phyloP scores from a whole-genome alignment of 805 yeast genomes.

The Pichia phayaonensis region DNA sequence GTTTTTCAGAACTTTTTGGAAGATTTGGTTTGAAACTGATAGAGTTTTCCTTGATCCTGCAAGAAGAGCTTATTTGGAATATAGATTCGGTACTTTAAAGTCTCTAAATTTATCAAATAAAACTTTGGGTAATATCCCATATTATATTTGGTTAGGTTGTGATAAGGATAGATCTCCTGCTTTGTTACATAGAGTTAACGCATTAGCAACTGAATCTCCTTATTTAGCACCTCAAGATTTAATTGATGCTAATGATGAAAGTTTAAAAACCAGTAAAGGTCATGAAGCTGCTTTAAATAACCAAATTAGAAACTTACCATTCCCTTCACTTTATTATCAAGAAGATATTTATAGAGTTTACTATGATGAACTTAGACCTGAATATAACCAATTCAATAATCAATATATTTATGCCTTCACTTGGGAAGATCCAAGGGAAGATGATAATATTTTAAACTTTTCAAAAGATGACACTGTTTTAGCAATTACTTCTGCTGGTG shows the following conservation, averaged over 20 bases:
- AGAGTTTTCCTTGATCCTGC: slow-evolving; percentile 71
- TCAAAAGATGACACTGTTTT: slow-evolving; percentile 60
- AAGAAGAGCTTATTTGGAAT: slow-evolving; percentile 76
- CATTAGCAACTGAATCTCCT: slow-evolving; percentile 76
- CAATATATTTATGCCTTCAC: slow-evolving; percentile 84
- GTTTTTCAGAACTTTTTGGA: slow-evolving; percentile 75
- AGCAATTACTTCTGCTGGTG: slow-evolving; percentile 85
- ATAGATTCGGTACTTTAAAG: slow-evolving; percentile 74
- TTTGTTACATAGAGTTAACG: slow-evolving; percentile 48
- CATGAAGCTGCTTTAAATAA: slow-evolving; percentile 68
- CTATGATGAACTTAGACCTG: slow-evolving; percentile 63
- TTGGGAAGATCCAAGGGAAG: slow-evolving; percentile 88
- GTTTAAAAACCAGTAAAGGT: slow-evolving; percentile 51
- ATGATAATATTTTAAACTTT: slow-evolving; percentile 56
- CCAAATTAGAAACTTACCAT: slow-evolving; percentile 59
- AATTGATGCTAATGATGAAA: slow-evolving; percentile 16
- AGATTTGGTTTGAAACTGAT: slow-evolving; percentile 83
- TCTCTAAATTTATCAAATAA: slow-evolving; percentile 61
- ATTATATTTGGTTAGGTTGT: slow-evolving; percentile 77
- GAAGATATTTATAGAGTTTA: slow-evolving; percentile 71
- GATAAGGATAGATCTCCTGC: slow-evolving; percentile 49
- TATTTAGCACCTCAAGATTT: slow-evolving; percentile 55
- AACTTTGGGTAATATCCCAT: slow-evolving; percentile 66
- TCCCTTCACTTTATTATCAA: slow-evolving; percentile 76
- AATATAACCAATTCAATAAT: slow-evolving; percentile 62